Conservation (phyloP, 176 grass and related monocot species). For the Ensete ventricosum region DNA sequence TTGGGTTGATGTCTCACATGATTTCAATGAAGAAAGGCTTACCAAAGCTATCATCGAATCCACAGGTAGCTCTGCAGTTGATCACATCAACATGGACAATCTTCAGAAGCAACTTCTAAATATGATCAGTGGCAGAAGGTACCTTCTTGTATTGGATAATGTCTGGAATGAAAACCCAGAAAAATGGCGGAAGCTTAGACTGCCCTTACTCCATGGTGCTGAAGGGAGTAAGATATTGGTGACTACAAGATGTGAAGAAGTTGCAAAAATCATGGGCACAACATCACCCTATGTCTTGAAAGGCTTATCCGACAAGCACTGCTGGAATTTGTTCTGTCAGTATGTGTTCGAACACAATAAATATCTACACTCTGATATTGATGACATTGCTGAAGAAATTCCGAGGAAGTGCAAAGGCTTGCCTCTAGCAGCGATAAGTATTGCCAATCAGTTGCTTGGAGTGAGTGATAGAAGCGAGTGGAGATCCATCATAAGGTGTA, state of each 20-base stretch:
- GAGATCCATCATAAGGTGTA: constrained; percentile 1
- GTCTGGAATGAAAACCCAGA: constrained; percentile 11
- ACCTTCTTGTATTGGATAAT: constrained; percentile 45
- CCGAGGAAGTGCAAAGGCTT: constrained; percentile 19
- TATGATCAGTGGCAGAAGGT: constrained; percentile 23
- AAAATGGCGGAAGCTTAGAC: constrained; percentile 26
- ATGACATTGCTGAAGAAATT: constrained; percentile 19
- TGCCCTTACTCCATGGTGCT: constrained; percentile 12
- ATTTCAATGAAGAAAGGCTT: constrained; percentile 18
- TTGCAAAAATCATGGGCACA: constrained; percentile 12
- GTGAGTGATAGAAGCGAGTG: constrained; percentile 31
- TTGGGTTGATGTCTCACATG: constrained; percentile 34
- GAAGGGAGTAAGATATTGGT: constrained; percentile 40
- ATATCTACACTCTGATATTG: not conserved
- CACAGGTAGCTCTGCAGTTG: not conserved
- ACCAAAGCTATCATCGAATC: constrained; percentile 29
- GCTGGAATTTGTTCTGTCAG: constrained; percentile 26
- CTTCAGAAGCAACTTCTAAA: constrained; percentile 9
- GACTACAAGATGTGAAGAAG: constrained; percentile 21
- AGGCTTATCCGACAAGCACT: constrained; percentile 12
- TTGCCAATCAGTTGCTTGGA: constrained; percentile 12
- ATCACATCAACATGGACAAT: not conserved
- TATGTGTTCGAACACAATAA: not conserved
- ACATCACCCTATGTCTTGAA: constrained; percentile 8
- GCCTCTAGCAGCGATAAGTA: constrained; percentile 28